Base-by-base conservation (phyloP, 805 yeast species). In the Cyberlindnera amylophila region DNA sequence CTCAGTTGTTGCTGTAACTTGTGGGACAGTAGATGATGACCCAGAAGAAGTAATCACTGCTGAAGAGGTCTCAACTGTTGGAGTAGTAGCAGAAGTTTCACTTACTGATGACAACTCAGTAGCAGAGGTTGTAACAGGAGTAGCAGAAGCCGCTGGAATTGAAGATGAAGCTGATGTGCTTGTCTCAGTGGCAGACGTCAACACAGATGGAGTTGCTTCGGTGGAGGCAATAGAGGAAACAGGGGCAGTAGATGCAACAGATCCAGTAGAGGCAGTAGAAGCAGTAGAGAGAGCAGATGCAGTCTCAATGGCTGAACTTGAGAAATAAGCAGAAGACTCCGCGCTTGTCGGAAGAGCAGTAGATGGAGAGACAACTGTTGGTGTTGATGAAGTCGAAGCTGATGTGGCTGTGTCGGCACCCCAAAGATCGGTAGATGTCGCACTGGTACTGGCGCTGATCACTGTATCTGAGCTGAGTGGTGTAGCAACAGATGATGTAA, bases 91-190 rank as follows among this genome's bases (percentile, higher is more conserved):
- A 6, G 24, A 21, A 9, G 24, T 21, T 9, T 21, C 24, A 21
- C 24, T 21, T 21, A 9, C 9, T 21, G 24, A 21, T 21, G 24
- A 21, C 24, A 21, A 21, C 24, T 21, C 24, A 21, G 24, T 21
- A 7, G 32, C 14, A 19, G 44, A 30, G 12, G 39, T 19, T 30
- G 43, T 30, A 4, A 36, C 39, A 29, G 32, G 21, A 27, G 30
- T 6, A 27, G 14, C 27, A 23, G 15, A 23, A 23, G 27, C 7
- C 27, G 27, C n/a, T n/a, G n/a, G n/a, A n/a, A n/a, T 21, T 21
- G 24, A 21, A 21, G 24, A 9, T 9, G 9, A 21, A 21, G 24
- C 6, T 9, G 24, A 6, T 6, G 24, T 21, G 9, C 24, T 27
- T 24, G 23, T 12, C 8, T 27, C 14, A 13, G 30, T 13, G 10